Evolutionary conservation across 2,329 filamentous ascomycete genomes (phyloP).

Genomic region (Botrytis fabae): DNA sequence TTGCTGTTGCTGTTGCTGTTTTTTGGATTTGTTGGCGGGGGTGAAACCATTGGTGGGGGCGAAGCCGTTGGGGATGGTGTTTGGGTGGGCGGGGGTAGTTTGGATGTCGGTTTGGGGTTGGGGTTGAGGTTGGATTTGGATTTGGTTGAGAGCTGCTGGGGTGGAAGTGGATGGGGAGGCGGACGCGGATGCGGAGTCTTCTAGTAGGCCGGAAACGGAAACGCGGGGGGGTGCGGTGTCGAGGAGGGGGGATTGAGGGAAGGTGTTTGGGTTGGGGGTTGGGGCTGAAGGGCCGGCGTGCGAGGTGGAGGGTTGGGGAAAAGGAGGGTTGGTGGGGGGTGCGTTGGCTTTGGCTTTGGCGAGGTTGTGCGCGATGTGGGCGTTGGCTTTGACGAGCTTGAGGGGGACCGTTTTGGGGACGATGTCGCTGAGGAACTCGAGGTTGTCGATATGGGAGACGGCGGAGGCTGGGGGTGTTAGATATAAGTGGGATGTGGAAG

Average conservation of each 20-base stretch:
- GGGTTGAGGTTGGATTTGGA: background rate
- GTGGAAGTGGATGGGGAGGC: background rate
- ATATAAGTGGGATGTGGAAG: no score
- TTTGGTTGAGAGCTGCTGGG: background rate
- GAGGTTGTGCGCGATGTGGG: constrained; percentile 42
- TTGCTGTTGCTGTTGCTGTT: constrained; percentile 4
- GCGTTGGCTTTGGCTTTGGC: background rate
- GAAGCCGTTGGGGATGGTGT: background rate
- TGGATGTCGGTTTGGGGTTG: background rate
- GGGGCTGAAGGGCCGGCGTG: background rate
- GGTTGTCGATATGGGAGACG: constrained; percentile 83
- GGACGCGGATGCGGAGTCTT: constrained; percentile 2
- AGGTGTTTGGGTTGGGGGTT: background rate
- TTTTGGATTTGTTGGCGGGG: constrained; percentile 40
- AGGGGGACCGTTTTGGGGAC: constrained; percentile 84
- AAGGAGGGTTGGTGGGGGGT: background rate
- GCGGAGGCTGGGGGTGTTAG: constrained; percentile 65
- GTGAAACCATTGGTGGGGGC: constrained; percentile 35
- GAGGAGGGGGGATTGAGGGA: background rate
- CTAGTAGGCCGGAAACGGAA: constrained; percentile 16
- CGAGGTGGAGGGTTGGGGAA: background rate
- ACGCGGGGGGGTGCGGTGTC: constrained; percentile 9
- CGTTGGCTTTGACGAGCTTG: constrained; percentile 73
- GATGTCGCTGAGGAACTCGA: constrained; percentile 91
- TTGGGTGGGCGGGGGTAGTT: background rate